Base-by-base conservation (phyloP, 1,284 basidiomycete genomes). In the Porphyrellus sp. region DNA sequence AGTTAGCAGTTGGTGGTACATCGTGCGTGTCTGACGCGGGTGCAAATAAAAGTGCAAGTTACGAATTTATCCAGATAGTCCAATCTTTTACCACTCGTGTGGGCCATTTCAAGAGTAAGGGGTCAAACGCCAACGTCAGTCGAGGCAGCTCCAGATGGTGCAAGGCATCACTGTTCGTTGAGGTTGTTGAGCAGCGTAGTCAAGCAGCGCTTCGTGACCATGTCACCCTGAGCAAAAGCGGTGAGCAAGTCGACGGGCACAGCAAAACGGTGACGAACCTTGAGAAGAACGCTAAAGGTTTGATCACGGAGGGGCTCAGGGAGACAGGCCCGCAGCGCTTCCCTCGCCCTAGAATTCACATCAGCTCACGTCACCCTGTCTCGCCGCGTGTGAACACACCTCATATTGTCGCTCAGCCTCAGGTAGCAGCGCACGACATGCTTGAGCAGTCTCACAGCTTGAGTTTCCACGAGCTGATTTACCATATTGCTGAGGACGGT, bases 401-500 rank as follows among this genome's bases (percentile, higher is more conserved):
- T 83, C 52, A 96, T 77, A 67, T 99, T 99, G 73, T 99, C 97
- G 69, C 93, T 97, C 61, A 99, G 77, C 35, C 97, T 82, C 54
- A 99, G 74, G 69, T 99, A 99, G 72, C 97, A 99, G 53, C 97
- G 79, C 18, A 99, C 97, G 46, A 99, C 97, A 69, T 99, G 97
- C 74, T 99, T 99, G 62, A 99, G 77, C 50, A 99, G 75, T 61
- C 97, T 78, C 31, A 99, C 96, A 9, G 97, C 97, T 72, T 98
- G 97, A 4, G 90, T 97, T 73, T 99, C 97, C 49, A 97, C 93
- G 42, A 98, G 79, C 65, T 96, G 93, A 64, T 86, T 88, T 54
- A 99, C 97, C 97, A 99, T 99, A 72, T 98, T 98, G 77, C 91
- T 93, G 54, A 99, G 79, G 25, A 99, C 97, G 4, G 96, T 98